These are phyloP conservation scores for Curvularia sp. DNA, from an alignment of 2,329 filamentous ascomycete species.

Conservation along the genomic window DNA sequence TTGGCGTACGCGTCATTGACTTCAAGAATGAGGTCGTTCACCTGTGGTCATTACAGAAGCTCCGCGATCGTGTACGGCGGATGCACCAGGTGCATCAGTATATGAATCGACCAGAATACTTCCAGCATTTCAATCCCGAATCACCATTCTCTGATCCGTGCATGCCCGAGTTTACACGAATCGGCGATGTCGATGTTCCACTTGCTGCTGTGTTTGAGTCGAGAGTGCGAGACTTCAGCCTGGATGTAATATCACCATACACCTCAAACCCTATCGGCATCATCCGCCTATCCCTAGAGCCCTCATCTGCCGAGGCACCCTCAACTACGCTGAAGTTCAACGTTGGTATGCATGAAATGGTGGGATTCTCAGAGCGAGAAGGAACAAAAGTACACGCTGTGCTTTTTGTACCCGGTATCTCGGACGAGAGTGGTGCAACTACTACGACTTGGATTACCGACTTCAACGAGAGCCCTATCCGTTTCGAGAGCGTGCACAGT, in stretches of 20 bases:
- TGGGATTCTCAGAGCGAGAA: slow-evolving; percentile 94
- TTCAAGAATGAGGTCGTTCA: slow-evolving; percentile 86
- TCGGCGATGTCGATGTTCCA: slow-evolving; percentile 93
- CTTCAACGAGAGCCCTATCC: slow-evolving; percentile 90
- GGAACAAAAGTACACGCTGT: slow-evolving; percentile 95
- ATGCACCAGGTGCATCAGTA: slow-evolving; percentile 99
- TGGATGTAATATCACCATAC: slow-evolving; percentile 91
- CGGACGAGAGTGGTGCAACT: slow-evolving; percentile 83
- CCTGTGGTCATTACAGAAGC: slow-evolving; percentile 93
- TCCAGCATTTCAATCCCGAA: slow-evolving; percentile 88
- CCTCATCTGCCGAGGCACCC: slow-evolving; percentile 89
- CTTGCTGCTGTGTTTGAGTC: slow-evolving; percentile 93
- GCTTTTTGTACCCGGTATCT: slow-evolving; percentile 91
- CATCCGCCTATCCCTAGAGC: slow-evolving; percentile 87
- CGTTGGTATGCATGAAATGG: slow-evolving; percentile 95
- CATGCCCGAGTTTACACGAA: slow-evolving; percentile 88
- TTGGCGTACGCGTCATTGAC: slow-evolving; percentile 88
- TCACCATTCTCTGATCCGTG: slow-evolving; percentile 92
- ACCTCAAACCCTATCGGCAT: slow-evolving; percentile 91
- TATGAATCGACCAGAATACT: slow-evolving; percentile 91
- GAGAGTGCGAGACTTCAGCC: slow-evolving; percentile 88
- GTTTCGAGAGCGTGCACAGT: slow-evolving; percentile 97
- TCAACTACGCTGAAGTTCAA: slow-evolving; percentile 96
- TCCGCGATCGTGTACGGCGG: slow-evolving; percentile 82
- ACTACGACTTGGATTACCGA: slow-evolving; percentile 93